These are phyloP conservation scores for Raffaelea ambrosiae DNA, from an alignment of 2,329 filamentous ascomycete genomes.

Conservation along the genomic window DNA sequence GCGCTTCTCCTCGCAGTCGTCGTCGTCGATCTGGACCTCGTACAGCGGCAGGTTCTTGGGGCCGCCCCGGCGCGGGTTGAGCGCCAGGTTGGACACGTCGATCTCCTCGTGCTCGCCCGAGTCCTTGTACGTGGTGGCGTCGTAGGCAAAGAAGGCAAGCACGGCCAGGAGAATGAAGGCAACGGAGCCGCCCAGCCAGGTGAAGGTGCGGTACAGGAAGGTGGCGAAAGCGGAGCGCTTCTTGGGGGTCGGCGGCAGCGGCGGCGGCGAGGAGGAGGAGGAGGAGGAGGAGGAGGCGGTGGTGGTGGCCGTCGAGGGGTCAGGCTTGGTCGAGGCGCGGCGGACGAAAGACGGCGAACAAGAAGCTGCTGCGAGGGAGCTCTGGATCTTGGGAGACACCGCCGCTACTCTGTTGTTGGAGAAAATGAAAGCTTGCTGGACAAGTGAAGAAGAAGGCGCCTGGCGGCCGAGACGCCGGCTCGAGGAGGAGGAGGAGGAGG, in stretches of 20 bases:
- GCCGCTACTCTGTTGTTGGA: no score
- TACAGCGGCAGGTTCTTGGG: slow-evolving; percentile 93
- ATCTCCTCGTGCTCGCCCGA: slow-evolving; percentile 60
- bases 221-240: slow-evolving; percentile 38
- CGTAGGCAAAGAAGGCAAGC: slow-evolving; percentile 84
- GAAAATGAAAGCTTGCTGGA: no score
- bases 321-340: neutral
- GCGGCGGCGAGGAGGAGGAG: neutral
- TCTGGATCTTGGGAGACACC: neutral
- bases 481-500: no score
- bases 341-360: neutral
- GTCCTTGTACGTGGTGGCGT: slow-evolving; percentile 82
- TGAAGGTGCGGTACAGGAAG: slow-evolving; percentile 61
- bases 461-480: no score
- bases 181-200: slow-evolving; percentile 67
- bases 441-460: no score
- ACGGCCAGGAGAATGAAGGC: slow-evolving; percentile 61
- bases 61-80: slow-evolving; percentile 73
- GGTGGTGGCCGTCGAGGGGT: no score
- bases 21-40: slow-evolving; percentile 81
- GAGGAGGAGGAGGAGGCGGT: neutral
- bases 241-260: slow-evolving; percentile 31
- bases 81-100: slow-evolving; percentile 72
- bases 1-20: slow-evolving; percentile 69
- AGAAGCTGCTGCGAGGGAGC: neutral